Conservation (phyloP, 179 eudicot species). For the Gypsophila paniculata region DNA sequence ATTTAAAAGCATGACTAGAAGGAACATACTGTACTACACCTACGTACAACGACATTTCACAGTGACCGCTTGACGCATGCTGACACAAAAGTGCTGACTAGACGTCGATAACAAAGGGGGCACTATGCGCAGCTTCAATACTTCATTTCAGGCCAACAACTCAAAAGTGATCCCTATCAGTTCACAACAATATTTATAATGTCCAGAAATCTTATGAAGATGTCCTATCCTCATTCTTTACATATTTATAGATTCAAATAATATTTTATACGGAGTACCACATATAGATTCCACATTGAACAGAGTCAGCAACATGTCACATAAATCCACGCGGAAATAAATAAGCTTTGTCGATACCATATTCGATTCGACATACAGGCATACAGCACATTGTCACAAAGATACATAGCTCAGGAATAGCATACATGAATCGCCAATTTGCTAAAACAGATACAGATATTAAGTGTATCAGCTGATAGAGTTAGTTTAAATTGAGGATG, state of each 20-base stretch:
- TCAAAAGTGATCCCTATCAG: background rate
- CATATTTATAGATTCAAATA: too few species aligned
- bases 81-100: background rate
- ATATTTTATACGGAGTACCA: too few species aligned
- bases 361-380: background rate
- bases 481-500: background rate
- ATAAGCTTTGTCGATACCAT: background rate
- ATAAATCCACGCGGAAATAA: background rate
- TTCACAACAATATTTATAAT: too few species aligned
- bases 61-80: background rate
- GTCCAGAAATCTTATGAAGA: background rate
- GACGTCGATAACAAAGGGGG: background rate
- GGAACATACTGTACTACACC: background rate
- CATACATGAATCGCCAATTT: background rate
- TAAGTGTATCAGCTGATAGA: background rate
- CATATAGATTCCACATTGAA: background rate
- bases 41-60: background rate
- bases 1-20: background rate
- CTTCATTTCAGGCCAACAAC: background rate
- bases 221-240: too few species aligned
- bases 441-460: background rate
- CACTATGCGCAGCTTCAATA: background rate
- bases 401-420: background rate
- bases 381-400: background rate
- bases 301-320: background rate